Evolutionary conservation across 2,329 filamentous ascomycete genomes (phyloP), one percentile per base, ranked within the genome.

Genomic region (Paraconiothyrium brasiliense): DNA sequence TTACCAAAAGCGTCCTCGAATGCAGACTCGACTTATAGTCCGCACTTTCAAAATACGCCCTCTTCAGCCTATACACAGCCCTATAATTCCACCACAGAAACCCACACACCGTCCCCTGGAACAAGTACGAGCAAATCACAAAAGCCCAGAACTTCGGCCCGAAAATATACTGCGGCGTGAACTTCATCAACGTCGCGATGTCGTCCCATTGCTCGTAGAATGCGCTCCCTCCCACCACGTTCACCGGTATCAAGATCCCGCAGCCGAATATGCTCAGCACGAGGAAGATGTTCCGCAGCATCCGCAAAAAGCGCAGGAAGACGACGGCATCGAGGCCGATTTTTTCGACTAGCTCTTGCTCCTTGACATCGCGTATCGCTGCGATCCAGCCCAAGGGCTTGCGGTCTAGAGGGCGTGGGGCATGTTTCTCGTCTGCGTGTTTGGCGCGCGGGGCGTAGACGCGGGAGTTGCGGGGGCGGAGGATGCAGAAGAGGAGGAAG

Each of bases 381-480:
- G 83, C 83, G 22, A 97, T 75, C 95, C 95, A 98, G 55, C 92
- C 89, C 75, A 97, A 93, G 20, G 94, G 83, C n/a, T 92, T 92
- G 73, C 90, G 95, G 58, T 90, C 92, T 71, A 98, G 85, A 0
- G 90, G 88, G 11, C 93, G 93, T 20, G 94, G 95, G 7, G 92
- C 88, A 82, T 97, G 93, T 78, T 90, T 93, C 69, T 92, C 89
- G 78, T 98, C 94, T 75, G 93, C 93, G 83, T 97, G 90, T 79
- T 96, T 97, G 54, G 95, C 84, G 78, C 96, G 94, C 32, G 95
- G 95, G 3, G 95, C 94, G 79, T 98, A 99, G 49, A 98, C 92
- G 66, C 94, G 86, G 57, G 90, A 91, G 78, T 97, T 94, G 78
- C 93, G 93, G 3, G 95, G 95, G 65, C 95, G 91, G 52, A 97